These are phyloP conservation scores for Coniella lustricola DNA, from an alignment of 2,329 filamentous ascomycete genomes.

Conservation along the genomic window DNA sequence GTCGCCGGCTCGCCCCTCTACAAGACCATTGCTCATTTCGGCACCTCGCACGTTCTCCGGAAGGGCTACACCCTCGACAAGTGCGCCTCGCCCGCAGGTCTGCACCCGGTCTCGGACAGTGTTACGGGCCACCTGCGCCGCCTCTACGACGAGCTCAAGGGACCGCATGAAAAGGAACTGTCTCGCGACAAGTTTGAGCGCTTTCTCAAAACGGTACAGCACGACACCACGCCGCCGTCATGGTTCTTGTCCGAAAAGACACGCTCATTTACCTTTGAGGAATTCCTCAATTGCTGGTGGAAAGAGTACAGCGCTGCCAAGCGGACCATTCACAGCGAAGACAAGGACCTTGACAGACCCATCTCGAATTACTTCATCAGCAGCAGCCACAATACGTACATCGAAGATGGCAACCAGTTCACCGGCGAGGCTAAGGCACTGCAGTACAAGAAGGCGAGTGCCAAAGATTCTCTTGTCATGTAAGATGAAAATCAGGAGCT, in stretches of 20 bases:
- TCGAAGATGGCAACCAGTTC: constrained; percentile 75
- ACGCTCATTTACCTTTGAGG: constrained; percentile 36
- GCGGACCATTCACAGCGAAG: constrained; percentile 31
- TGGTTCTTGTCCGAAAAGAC: constrained; percentile 24
- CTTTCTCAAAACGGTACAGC: constrained; percentile 6
- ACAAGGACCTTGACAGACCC: constrained; percentile 56
- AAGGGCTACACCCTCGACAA: constrained; percentile 1
- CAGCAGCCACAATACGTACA: constrained; percentile 90
- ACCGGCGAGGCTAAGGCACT: constrained; percentile 69
- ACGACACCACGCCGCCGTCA: not conserved
- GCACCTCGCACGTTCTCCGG: not conserved
- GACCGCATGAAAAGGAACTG: not conserved
- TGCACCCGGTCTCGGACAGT: not conserved
- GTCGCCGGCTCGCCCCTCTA: constrained; percentile 1
- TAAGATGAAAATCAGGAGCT: not conserved
- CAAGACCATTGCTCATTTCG: not conserved
- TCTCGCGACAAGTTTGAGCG: constrained; percentile 1
- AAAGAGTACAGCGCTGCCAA: constrained; percentile 35
- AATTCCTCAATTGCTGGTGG: constrained; percentile 45
- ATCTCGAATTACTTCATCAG: constrained; percentile 90
- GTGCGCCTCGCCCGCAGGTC: not conserved
- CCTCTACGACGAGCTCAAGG: constrained; percentile 11
- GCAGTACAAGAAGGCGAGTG: constrained; percentile 56
- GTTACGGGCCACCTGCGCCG: constrained; percentile 4
- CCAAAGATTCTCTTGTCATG: constrained; percentile 33